Base-by-base conservation (phyloP, 2,329 filamentous ascomycete species). In the Penicillium sumatraense region DNA sequence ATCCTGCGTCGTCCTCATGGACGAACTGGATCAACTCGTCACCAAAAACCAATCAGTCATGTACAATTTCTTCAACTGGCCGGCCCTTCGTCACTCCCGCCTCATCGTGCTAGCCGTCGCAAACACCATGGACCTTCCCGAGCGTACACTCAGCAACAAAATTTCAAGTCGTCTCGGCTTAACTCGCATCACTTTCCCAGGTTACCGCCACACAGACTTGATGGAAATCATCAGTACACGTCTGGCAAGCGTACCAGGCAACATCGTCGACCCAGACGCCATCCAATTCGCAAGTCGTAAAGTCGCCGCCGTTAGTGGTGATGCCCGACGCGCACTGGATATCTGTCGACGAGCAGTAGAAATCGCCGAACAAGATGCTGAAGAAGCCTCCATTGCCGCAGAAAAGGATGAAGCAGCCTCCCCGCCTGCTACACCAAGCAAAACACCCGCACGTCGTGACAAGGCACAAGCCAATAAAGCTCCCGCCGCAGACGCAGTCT, bases 31-130 rank as follows among this genome's bases (percentile, higher is more conserved):
- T 72, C 95, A 99, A 75, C 84, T 99, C 7, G 96, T 99, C 5
- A 99, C 95, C 11, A 95, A 93, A 70, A 98, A 96, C 68, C 96
- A 99, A 73, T 93, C 91, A n/a, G 95, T 99, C 76, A 99, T 99
- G 95, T 99, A 99, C 79, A 99, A 99, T 75, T 99, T 99, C 75
- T 99, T 99, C 83, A 99, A 99, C 70, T 99, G 95, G 95, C 95
- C 95, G 3, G 90, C 91, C 10, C 81, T 98, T 51, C 86, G 90
- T 47, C 93, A 99, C 74, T 96, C 91, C 51, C 86, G 93, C 46
- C 82, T 99, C 41, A 97, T 99, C 72, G 96, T 99, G 6, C 85
- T 99, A 6, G 96, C 96, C 10, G 95, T 99, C 16, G 96, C 95
- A 49, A 99, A 99, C 74, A 99, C 95, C 21, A 99, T 99, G 95